These are phyloP conservation scores for Penicillium coprophilum DNA, from an alignment of 495 filamentous ascomycete species.

Conservation along the genomic window DNA sequence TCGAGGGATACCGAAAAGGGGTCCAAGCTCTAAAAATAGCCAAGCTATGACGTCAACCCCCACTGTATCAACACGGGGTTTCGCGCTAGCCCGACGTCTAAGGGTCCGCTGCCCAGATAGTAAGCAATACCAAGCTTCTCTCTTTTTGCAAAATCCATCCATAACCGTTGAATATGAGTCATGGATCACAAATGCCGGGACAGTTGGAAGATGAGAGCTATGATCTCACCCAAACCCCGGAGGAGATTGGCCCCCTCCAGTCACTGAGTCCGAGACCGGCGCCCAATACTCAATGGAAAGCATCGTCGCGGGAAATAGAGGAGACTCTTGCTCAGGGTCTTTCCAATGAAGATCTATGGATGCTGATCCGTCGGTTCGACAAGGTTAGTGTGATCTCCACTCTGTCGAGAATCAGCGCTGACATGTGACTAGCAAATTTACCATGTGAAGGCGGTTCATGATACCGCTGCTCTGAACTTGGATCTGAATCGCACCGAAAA, in stretches of 20 bases:
- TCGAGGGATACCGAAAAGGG: too few relatives aligned
- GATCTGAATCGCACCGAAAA: conserved; percentile 80
- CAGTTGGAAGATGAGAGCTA: conserved; percentile 23
- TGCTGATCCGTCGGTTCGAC: conserved; percentile 77
- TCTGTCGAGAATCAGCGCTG: conserved; percentile 8
- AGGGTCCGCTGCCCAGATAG: not conserved
- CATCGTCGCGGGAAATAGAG: conserved; percentile 20
- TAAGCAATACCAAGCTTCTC: conserved; percentile 10
- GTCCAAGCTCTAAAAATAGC: conserved; percentile 2
- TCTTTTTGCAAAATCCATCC: not conserved
- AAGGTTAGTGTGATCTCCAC: conserved; percentile 53
- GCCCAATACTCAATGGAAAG: conserved; percentile 24
- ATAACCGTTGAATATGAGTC: conserved; percentile 19
- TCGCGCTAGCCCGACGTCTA: not conserved
- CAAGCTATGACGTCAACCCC: conserved; percentile 10
- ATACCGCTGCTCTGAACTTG: conserved; percentile 56
- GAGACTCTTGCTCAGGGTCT: conserved; percentile 48
- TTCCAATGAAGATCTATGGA: conserved; percentile 82
- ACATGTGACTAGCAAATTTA: conserved; percentile 71
- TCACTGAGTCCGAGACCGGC: conserved; percentile 8
- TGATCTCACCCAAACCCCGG: conserved; percentile 10
- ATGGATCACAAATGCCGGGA: conserved; percentile 17
- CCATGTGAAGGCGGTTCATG: conserved; percentile 69
- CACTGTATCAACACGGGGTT: conserved; percentile 3
- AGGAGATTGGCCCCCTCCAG: conserved; percentile 13